phyloP scores from a whole-genome alignment of 179 eudicot species.

The Sideroxylon spinosum region DNA sequence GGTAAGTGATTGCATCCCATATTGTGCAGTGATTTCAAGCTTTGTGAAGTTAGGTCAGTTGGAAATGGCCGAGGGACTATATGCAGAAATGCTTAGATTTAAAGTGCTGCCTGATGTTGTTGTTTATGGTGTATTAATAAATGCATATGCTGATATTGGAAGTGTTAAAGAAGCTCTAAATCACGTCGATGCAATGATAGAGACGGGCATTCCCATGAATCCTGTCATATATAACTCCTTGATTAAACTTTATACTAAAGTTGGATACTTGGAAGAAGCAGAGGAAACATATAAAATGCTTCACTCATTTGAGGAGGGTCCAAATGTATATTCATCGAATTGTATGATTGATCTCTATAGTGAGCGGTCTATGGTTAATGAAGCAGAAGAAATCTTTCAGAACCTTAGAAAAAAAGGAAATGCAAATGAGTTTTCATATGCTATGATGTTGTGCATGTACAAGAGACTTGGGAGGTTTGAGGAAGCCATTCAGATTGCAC shows the following conservation, averaged over 20 bases:
- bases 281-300: slow-evolving; percentile 54
- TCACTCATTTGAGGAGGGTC: slow-evolving; percentile 42
- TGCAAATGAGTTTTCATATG: slow-evolving; percentile 85
- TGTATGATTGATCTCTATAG: slow-evolving; percentile 81
- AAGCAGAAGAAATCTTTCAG: slow-evolving; percentile 65
- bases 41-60: slow-evolving; percentile 57
- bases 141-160: slow-evolving; percentile 78
- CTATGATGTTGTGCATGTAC: slow-evolving; percentile 91
- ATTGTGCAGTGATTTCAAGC: slow-evolving; percentile 82
- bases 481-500: slow-evolving; percentile 56
- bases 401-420: slow-evolving; percentile 42
- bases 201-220: slow-evolving; percentile 51
- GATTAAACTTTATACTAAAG: slow-evolving; percentile 78
- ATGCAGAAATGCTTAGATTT: slow-evolving; percentile 53
- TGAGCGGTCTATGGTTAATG: slow-evolving; percentile 55
- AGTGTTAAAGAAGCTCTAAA: slow-evolving; percentile 48
- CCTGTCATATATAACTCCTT: slow-evolving; percentile 61
- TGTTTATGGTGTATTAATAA: slow-evolving; percentile 70
- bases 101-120: slow-evolving; percentile 69
- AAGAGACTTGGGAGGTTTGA: slow-evolving; percentile 57
- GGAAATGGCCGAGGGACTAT: slow-evolving; percentile 55
- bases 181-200: slow-evolving; percentile 47
- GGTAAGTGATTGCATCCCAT: slow-evolving; percentile 62
- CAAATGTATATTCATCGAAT: slow-evolving; percentile 64
- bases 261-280: slow-evolving; percentile 76